Conservation (phyloP, 148 eudicot genomes). For the Cornus kousa region DNA sequence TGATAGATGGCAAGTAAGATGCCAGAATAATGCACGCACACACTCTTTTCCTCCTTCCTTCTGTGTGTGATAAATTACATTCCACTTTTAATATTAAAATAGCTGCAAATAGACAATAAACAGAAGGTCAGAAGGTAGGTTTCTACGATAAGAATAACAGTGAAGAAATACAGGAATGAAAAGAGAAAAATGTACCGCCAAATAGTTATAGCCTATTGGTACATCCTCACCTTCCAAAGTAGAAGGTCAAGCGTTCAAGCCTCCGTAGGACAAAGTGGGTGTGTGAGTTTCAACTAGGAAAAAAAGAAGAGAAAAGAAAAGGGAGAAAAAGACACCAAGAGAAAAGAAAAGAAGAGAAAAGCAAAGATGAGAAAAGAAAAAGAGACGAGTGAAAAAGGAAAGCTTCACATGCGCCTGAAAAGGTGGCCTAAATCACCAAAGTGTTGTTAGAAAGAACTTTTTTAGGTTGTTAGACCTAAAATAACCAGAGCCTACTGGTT, state of each 20-base stretch:
- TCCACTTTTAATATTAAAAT: slow-evolving; percentile 16
- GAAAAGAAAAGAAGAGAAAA: not conserved
- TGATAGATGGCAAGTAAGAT: not conserved
- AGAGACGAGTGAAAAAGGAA: slow-evolving; percentile 9
- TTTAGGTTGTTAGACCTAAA: not conserved
- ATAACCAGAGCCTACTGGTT: not conserved
- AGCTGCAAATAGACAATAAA: slow-evolving; percentile 17
- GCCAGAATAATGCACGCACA: not conserved
- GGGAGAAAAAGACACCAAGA: too few species aligned
- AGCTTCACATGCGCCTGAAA: slow-evolving; percentile 19
- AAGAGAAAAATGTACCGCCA: not conserved
- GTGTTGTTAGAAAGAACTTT: not conserved
- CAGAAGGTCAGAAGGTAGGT: not conserved
- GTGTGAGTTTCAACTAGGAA: too few species aligned
- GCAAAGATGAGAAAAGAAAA: slow-evolving; percentile 3
- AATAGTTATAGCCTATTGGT: too few species aligned
- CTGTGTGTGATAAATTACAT: not conserved
- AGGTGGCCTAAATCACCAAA: slow-evolving; percentile 8
- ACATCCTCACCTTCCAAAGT: too few species aligned
- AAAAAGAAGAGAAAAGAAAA: too few species aligned
- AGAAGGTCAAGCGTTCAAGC: too few species aligned
- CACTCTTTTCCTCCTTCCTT: not conserved
- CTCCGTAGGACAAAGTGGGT: too few species aligned
- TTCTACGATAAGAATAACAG: not conserved
- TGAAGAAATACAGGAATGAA: not conserved